These are phyloP conservation scores for Blastobotrys elegans DNA, from an alignment of 1,139 yeast species.

Conservation along the genomic window DNA sequence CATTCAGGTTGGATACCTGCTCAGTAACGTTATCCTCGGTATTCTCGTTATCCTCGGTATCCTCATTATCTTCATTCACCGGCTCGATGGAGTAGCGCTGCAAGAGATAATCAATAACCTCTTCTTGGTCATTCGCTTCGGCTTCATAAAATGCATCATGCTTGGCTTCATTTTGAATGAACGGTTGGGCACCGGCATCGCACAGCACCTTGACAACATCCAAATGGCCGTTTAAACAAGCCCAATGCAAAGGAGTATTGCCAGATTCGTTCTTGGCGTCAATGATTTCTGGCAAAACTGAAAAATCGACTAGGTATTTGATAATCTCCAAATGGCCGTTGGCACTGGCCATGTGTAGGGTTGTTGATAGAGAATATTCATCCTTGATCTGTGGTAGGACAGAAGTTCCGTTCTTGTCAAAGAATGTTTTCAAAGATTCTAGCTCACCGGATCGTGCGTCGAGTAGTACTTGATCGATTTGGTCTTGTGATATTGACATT, in stretches of 20 bases:
- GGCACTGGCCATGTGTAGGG: constrained; percentile 92
- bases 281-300: constrained; percentile 37
- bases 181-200: constrained; percentile 79
- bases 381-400: constrained; percentile 46
- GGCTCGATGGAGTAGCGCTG: constrained; percentile 70
- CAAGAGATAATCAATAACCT: constrained; percentile 54
- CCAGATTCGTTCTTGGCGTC: constrained; percentile 69
- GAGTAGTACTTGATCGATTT: constrained; percentile 71
- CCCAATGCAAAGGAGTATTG: constrained; percentile 96
- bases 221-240: constrained; percentile 80
- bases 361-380: constrained; percentile 61
- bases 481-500: constrained; percentile 46
- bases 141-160: constrained; percentile 90
- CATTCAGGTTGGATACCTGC: background rate
- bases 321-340: constrained; percentile 81
- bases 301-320: constrained; percentile 50
- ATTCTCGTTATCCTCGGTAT: constrained; percentile 1
- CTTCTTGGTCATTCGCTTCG: constrained; percentile 53
- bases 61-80: constrained; percentile 31
- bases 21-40: background rate
- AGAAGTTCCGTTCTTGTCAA: constrained; percentile 29
- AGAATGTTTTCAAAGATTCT: constrained; percentile 63
- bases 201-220: constrained; percentile 64
- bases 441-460: constrained; percentile 88
- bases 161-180: constrained; percentile 63